Conservation (phyloP, 305 asterid species). For the Solanum hybrid region DNA sequence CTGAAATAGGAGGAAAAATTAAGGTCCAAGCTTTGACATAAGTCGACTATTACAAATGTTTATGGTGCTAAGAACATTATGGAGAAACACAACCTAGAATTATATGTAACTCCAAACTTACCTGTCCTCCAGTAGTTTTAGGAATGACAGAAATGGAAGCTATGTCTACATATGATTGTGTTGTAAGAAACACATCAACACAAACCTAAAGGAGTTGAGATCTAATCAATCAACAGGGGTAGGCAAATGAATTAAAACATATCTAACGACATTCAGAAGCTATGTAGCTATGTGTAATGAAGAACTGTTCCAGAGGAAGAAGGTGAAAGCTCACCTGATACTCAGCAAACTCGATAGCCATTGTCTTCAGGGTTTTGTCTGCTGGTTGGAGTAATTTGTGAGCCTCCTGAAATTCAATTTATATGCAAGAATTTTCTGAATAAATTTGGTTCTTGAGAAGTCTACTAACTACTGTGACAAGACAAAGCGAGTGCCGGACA, state of each 20-base stretch:
- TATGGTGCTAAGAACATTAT: background rate
- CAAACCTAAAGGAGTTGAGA: constrained; percentile 53
- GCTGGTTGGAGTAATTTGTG: constrained; percentile 58
- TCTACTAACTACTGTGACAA: too few relatives aligned
- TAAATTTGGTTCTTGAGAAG: too few relatives aligned
- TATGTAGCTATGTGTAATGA: background rate
- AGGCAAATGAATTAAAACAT: background rate
- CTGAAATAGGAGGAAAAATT: constrained; percentile 28
- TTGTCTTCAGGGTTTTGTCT: constrained; percentile 59
- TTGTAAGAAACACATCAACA: constrained; percentile 80
- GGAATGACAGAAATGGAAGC: constrained; percentile 81
- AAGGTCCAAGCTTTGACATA: background rate
- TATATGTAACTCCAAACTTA: constrained; percentile 10
- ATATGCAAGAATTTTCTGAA: too few relatives aligned
- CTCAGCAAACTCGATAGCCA: constrained; percentile 89
- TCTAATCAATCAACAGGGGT: constrained; percentile 5
- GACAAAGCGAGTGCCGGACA: background rate
- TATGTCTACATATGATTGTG: constrained; percentile 75
- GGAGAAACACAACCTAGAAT: background rate
- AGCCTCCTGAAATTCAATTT: too few relatives aligned
- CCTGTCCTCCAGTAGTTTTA: constrained; percentile 92
- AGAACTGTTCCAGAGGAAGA: background rate
- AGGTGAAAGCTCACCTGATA: constrained; percentile 51
- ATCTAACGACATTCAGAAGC: background rate
- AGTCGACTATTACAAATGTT: background rate